phyloP scores from a whole-genome alignment of 1,139 yeast genomes.

The Kodamaea ohmeri region DNA sequence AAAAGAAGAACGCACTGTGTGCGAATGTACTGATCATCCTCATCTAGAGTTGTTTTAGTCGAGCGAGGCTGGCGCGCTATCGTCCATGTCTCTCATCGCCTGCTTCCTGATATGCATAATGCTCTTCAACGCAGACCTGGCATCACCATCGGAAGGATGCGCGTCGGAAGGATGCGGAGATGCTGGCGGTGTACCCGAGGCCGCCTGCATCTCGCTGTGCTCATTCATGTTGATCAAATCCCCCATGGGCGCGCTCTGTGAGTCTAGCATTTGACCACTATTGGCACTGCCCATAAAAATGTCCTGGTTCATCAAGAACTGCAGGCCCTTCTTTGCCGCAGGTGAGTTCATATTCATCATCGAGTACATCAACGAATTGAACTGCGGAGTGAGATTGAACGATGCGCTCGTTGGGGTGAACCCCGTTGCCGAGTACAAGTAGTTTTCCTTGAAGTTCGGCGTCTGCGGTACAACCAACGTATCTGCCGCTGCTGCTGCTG shows the following conservation, averaged over 20 bases:
- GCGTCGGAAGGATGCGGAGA: neutral
- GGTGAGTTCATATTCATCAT: conserved; percentile 39
- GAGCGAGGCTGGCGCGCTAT: neutral
- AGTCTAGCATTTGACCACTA: conserved; percentile 11
- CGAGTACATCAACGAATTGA: conserved; percentile 43
- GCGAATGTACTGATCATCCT: neutral
- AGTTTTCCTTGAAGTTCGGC: conserved; percentile 36
- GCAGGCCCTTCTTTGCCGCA: conserved; percentile 21
- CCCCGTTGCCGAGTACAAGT: conserved; percentile 29
- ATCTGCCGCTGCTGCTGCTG: conserved; percentile 8
- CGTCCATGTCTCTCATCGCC: neutral
- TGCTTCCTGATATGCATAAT: conserved; percentile 35
- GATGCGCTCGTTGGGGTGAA: conserved; percentile 30
- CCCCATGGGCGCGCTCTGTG: conserved; percentile 8
- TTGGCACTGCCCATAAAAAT: conserved; percentile 21
- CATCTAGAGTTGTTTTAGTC: neutral
- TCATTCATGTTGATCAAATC: conserved; percentile 10
- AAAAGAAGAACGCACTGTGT: neutral
- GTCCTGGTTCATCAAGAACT: conserved; percentile 32
- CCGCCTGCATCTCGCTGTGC: conserved; percentile 3
- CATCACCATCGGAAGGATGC: conserved; percentile 32
- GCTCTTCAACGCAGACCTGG: conserved; percentile 41
- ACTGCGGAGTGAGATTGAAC: conserved; percentile 44
- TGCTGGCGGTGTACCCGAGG: conserved; percentile 1
- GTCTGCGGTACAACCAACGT: conserved; percentile 31